Conservation (phyloP, 1,284 basidiomycete genomes). For the Fomitopsis pinicola region DNA sequence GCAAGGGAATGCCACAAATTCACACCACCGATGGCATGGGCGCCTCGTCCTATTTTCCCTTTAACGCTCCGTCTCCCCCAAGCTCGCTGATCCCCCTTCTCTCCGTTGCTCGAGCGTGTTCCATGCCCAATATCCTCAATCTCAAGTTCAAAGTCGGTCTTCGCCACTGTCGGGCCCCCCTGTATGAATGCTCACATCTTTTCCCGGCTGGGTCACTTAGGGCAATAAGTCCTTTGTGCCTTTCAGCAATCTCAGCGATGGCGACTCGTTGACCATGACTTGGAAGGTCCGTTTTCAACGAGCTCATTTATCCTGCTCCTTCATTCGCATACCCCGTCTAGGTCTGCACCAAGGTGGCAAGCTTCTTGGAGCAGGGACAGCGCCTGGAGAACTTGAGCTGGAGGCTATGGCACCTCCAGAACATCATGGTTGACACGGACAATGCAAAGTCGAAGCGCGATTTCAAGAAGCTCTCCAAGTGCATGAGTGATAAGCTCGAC, state of each 20-base stretch:
- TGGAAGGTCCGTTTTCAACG: conserved; percentile 59
- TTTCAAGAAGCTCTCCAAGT: conserved; percentile 80
- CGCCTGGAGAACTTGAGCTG: conserved; percentile 83
- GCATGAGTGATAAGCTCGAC: conserved; percentile 83
- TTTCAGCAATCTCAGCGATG: conserved; percentile 79
- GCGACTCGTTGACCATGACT: conserved; percentile 77
- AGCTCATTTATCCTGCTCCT: neutral
- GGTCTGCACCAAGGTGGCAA: conserved; percentile 83
- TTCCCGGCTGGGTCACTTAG: conserved; percentile 33
- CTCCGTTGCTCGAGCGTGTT: conserved; percentile 16
- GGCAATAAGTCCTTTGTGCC: conserved; percentile 89
- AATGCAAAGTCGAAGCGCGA: conserved; percentile 81
- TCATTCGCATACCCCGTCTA: conserved; percentile 24
- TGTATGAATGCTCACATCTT: conserved; percentile 17
- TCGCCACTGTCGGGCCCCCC: conserved; percentile 7
- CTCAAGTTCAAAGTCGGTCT: conserved; percentile 77
- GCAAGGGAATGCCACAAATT: neutral
- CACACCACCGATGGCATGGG: conserved; percentile 8
- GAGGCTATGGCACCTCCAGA: conserved; percentile 85
- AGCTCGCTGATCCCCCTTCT: conserved; percentile 20
- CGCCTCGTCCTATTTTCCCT: conserved; percentile 17
- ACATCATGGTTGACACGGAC: conserved; percentile 81
- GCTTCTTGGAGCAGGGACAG: conserved; percentile 82
- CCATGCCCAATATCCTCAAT: conserved; percentile 79
- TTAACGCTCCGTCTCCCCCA: conserved; percentile 21